phyloP scores from a whole-genome alignment of 192 early-diverging fungal genomes.

The Gamsiella multidivaricata region DNA sequence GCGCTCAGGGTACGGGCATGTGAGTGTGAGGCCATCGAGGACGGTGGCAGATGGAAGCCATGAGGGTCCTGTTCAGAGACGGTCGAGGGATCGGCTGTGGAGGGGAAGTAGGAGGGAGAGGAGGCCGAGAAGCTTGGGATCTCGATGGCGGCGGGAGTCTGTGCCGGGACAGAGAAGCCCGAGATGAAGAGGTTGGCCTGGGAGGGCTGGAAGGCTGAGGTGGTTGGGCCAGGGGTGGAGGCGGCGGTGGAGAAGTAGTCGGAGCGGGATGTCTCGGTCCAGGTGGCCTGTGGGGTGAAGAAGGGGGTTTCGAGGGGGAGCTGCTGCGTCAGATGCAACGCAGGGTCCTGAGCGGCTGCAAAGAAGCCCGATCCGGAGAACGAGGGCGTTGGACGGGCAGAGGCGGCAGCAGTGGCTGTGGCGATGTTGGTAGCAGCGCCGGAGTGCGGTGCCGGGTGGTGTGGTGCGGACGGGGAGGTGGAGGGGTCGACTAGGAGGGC shows the following conservation, averaged over 20 bases:
- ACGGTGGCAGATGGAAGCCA: slow-evolving; percentile 30
- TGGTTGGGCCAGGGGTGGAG: slow-evolving; percentile 7
- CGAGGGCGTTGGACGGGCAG: slow-evolving; percentile 12
- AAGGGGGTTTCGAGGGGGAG: slow-evolving; percentile 38
- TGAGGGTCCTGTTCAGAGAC: slow-evolving; percentile 1
- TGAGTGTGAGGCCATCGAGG: slow-evolving; percentile 9
- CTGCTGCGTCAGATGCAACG: slow-evolving; percentile 22
- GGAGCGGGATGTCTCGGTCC: slow-evolving; percentile 28
- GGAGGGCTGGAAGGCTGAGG: slow-evolving; percentile 1
- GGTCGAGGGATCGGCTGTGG: slow-evolving; percentile 1
- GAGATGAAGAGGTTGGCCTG: slow-evolving; percentile 14
- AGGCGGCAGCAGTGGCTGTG: slow-evolving; percentile 24
- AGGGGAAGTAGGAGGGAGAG: slow-evolving; percentile 48
- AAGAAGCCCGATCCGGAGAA: slow-evolving; percentile 38
- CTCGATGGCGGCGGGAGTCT: slow-evolving; percentile 43
- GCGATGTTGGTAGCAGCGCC: slow-evolving; percentile 10
- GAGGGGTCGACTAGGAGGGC: slow-evolving; percentile 27
- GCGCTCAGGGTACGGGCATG: neutral
- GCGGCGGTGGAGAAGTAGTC: slow-evolving; percentile 32
- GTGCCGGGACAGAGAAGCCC: slow-evolving; percentile 24
- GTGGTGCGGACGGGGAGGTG: slow-evolving; percentile 3
- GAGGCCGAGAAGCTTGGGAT: slow-evolving; percentile 45
- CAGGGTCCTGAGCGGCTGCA: slow-evolving; percentile 32
- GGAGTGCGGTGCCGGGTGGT: neutral
- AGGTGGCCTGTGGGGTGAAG: slow-evolving; percentile 33